Evolutionary conservation across 2,329 filamentous ascomycete species (phyloP), one percentile per base, ranked within the genome.

Genomic region (Balansia obtecta): DNA sequence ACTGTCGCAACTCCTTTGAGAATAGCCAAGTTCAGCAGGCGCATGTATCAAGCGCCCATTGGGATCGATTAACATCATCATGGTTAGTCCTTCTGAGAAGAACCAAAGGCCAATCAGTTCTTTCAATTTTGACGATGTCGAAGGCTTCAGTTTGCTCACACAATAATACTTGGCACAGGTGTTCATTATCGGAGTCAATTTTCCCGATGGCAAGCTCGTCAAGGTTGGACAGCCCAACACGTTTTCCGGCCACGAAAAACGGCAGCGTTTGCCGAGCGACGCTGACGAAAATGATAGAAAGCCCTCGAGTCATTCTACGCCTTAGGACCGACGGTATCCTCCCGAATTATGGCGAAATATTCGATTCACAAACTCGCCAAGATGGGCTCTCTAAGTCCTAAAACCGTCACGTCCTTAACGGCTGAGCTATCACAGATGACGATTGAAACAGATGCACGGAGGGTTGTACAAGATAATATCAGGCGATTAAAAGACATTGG

Each of bases 391-490:
- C 71, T 98, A 18, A 76, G 80, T 43, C 80, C 83, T 53, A 82
- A 85, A 65, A 90, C 88, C 53, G 72, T 95, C 58, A 83, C 88
- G 48, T 84, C 86, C 49, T 74, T 98, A 53, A 93, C 86, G 20
- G 85, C 85, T 47, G 88, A 95, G 62, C 74, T 98, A 40, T 87
- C 88, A 15, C 83, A 82, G 50, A 90, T 98, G 88, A 95, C 86
- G 53, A 88, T 97, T 60, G 93, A 96, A 68, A 95, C 86, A 66
- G 90, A 97, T 61, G 75, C 94, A 56, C 75, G 82, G 61, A 79
- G 85, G 63, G 72, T 87, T 52, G 70, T 96, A 38, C 77, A 84
- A 60, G 88, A 95, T 46, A 93, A 97, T 62, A 95, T 98, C 58
- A 76, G 76, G 64, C 75, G 91, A 53, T 62, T 98, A 66, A 87